Conservation (phyloP, 2,329 filamentous ascomycete species). For the Dothistroma septosporum region DNA sequence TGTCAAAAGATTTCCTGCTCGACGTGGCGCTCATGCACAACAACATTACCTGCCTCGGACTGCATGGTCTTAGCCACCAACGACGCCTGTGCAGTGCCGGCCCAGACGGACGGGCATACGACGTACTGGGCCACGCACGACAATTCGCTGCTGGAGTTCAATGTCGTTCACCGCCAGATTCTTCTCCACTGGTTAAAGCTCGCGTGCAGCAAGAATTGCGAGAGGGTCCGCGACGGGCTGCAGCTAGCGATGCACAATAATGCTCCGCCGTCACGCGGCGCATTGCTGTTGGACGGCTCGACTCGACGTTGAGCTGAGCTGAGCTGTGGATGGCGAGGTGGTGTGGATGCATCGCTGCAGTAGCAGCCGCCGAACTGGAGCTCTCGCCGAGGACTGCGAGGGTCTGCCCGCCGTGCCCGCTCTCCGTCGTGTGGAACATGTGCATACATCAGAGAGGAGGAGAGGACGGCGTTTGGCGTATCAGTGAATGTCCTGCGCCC, state of each 20-base stretch:
- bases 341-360: constrained; percentile 1
- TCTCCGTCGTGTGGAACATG: not conserved
- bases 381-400: not conserved
- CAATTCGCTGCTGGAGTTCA: constrained; percentile 1
- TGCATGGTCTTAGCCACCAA: not conserved
- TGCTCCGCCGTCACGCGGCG: not conserved
- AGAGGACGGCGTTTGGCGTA: not conserved
- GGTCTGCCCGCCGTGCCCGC: not conserved
- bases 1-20: not conserved
- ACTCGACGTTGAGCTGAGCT: not conserved
- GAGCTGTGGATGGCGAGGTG: constrained; percentile 1
- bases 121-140: not conserved
- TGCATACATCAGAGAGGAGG: not conserved
- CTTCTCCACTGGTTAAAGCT: constrained; percentile 4
- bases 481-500: not conserved
- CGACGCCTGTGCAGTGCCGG: not conserved
- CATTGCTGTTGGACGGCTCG: constrained; percentile 8
- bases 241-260: not conserved
- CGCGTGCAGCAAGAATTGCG: not conserved
- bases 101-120: not conserved
- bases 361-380: not conserved
- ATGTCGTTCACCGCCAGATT: constrained; percentile 5
- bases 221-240: not conserved
- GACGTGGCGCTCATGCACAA: constrained; percentile 3
- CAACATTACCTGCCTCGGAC: not conserved